Conservation (phyloP, 352 stramenopile genomes). For the Phytophthora boehmeriae region DNA sequence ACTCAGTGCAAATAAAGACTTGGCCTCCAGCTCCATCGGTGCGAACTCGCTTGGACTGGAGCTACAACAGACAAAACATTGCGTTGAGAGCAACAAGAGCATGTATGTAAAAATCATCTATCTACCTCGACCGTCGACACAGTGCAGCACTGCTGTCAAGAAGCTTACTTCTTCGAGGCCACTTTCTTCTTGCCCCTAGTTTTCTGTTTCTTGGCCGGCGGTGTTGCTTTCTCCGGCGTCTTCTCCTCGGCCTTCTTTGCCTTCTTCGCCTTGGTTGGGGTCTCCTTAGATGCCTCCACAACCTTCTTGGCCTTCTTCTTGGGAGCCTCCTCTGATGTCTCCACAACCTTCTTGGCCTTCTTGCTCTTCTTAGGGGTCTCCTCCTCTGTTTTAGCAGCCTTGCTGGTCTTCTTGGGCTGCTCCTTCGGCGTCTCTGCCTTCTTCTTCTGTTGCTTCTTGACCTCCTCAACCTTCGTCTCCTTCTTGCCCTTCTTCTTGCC, state of each 20-base stretch:
- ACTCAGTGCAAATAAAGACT: too few species aligned
- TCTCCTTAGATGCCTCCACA: conserved; percentile 20
- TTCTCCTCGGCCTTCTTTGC: conserved; percentile 13
- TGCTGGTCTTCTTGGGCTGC: conserved; percentile 38
- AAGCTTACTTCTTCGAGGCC: conserved; percentile 30
- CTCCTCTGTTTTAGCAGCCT: conserved; percentile 24
- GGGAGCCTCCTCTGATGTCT: conserved; percentile 22
- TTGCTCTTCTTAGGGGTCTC: conserved; percentile 18
- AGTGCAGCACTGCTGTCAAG: conserved; percentile 3
- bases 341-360: conserved; percentile 8
- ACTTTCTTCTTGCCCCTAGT: conserved; percentile 31
- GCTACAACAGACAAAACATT: conserved; percentile 1
- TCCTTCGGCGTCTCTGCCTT: conserved; percentile 12
- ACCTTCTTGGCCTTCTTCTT: conserved; percentile 30
- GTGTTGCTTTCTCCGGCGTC: conserved; percentile 14
- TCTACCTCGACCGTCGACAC: conserved; percentile 24
- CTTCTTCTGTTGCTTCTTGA: conserved; percentile 9
- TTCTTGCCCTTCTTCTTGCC: conserved; percentile 37
- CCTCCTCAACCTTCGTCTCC: conserved; percentile 24
- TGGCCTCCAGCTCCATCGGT: not conserved
- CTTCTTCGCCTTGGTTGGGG: conserved; percentile 19
- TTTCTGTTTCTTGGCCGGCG: conserved; percentile 32
- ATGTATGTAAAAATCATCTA: conserved; percentile 45
- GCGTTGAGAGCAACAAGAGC: conserved; percentile 19
- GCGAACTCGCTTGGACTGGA: not conserved